Evolutionary conservation across 805 yeast species (phyloP).

Genomic region (Debaryomyces castellii): DNA sequence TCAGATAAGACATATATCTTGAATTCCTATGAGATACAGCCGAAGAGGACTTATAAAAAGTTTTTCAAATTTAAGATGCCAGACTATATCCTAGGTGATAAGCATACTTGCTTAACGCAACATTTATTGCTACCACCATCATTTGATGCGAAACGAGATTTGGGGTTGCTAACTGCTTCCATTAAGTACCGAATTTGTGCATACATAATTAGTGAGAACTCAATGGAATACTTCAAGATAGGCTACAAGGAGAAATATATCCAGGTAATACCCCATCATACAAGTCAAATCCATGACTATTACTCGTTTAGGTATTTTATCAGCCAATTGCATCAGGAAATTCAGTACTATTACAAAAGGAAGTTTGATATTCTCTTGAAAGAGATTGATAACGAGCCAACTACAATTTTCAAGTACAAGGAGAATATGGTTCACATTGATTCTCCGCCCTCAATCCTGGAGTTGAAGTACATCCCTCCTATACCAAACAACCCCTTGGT

Average conservation of each 20-base stretch:
- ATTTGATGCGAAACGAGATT: neutral
- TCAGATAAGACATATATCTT: neutral
- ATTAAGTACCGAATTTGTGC: slow-evolving; percentile 6
- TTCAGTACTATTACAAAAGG: neutral
- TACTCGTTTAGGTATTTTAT: neutral
- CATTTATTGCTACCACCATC: slow-evolving; percentile 11
- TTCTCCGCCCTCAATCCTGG: neutral
- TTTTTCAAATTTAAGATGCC: slow-evolving; percentile 10
- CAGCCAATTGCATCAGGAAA: slow-evolving; percentile 1
- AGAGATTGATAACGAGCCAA: neutral
- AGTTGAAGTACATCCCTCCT: slow-evolving; percentile 5
- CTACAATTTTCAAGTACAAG: neutral
- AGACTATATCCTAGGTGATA: slow-evolving; percentile 6
- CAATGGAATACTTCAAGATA: slow-evolving; percentile 1
- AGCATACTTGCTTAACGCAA: neutral
- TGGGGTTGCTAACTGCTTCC: neutral
- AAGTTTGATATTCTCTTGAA: neutral
- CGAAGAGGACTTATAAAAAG: slow-evolving; percentile 4
- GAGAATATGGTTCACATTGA: neutral
- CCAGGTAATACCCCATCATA: slow-evolving; percentile 1
- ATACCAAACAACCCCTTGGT: neutral
- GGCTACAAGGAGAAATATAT: neutral
- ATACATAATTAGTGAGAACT: slow-evolving; percentile 1
- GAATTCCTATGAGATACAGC: neutral
- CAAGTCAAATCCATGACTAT: neutral